These are phyloP conservation scores for Fusarium pilosicola DNA, from an alignment of 2,329 filamentous ascomycete genomes.

Conservation along the genomic window DNA sequence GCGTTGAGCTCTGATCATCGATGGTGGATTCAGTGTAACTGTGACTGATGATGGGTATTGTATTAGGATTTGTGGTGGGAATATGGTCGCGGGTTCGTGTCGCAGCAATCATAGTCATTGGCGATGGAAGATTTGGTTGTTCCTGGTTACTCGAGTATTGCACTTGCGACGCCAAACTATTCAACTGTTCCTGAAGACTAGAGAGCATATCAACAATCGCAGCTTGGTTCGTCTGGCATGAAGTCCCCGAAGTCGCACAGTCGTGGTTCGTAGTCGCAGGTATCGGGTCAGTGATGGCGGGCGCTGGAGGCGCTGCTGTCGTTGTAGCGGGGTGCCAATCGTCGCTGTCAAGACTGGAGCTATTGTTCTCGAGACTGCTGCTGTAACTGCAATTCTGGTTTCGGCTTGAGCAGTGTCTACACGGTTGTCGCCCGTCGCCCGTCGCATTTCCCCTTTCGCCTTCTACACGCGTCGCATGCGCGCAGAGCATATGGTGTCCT, in stretches of 20 bases:
- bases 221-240: slow-evolving; percentile 4
- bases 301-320: neutral
- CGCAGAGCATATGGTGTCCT: slow-evolving; percentile 19
- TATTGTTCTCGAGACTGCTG: neutral
- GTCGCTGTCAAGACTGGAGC: neutral
- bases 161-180: slow-evolving; percentile 21
- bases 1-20: neutral
- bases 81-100: neutral
- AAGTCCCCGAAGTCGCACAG: neutral
- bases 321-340: neutral
- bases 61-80: neutral
- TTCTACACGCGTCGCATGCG: slow-evolving; percentile 21
- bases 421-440: slow-evolving; percentile 14
- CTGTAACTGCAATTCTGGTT: slow-evolving; percentile 12
- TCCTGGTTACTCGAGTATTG: neutral
- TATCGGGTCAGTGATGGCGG: neutral
- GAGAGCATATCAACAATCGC: slow-evolving; percentile 25
- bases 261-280: neutral
- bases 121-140: neutral
- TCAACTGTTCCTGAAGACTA: slow-evolving; percentile 16
- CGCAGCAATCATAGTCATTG: neutral
- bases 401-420: slow-evolving; percentile 7
- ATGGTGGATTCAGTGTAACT: neutral
- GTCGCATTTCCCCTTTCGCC: slow-evolving; percentile 24
- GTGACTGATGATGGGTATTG: neutral